phyloP scores from a whole-genome alignment of 2,329 filamentous ascomycete species.

The Blumeria hordei region DNA sequence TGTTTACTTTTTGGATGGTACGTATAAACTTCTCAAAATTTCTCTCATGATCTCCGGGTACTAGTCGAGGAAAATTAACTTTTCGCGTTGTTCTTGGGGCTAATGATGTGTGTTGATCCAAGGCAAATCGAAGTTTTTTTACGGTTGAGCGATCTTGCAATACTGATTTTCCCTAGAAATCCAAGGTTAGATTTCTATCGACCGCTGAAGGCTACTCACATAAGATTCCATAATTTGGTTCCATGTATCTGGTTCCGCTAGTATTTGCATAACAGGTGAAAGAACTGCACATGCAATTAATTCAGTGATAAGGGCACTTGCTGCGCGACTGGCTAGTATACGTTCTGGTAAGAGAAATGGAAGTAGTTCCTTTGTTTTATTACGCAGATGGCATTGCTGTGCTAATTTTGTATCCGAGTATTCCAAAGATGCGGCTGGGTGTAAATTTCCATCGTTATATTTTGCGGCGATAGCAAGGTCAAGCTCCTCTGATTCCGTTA shows the following conservation, averaged over 20 bases:
- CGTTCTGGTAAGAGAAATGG: conserved; percentile 49
- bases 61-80: conserved; percentile 55
- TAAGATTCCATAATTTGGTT: conserved; percentile 88
- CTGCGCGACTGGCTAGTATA: conserved; percentile 56
- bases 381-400: conserved; percentile 73
- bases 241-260: conserved; percentile 90
- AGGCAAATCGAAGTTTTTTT: conserved; percentile 65
- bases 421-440: conserved; percentile 60
- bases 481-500: conserved; percentile 91
- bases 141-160: conserved; percentile 92
- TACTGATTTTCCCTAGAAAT: conserved; percentile 44
- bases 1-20: conserved; percentile 67
- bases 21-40: conserved; percentile 89
- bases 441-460: conserved; percentile 70
- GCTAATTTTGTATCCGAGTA: conserved; percentile 64
- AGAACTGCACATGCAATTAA: conserved; percentile 85
- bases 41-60: conserved; percentile 63
- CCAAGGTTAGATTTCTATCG: conserved; percentile 3
- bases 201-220: conserved; percentile 17
- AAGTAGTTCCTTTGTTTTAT: conserved; percentile 45
- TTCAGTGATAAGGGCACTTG: conserved; percentile 62
- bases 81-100: conserved; percentile 38
- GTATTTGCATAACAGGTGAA: conserved; percentile 50
- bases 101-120: conserved; percentile 86
- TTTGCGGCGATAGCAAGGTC: conserved; percentile 90